Conservation (phyloP, 805 yeast genomes). For the Yarrowia sp. region DNA sequence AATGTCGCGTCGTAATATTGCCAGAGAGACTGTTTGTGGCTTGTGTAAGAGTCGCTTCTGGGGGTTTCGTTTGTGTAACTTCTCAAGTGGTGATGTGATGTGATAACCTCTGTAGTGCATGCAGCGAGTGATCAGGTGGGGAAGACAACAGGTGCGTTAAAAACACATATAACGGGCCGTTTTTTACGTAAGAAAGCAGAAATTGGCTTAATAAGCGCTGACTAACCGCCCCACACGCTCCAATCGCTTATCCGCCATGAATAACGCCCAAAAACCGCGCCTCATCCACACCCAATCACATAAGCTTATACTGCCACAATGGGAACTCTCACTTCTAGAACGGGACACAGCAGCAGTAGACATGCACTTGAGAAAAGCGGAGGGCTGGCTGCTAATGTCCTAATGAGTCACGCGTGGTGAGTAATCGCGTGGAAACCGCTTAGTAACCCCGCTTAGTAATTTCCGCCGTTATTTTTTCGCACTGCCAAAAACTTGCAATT, state of each 20-base stretch:
- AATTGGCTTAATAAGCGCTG: no score
- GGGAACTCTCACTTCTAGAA: slow-evolving; percentile 19
- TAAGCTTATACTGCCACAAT: slow-evolving; percentile 20
- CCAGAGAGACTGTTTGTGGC: no score
- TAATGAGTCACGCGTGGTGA: background rate
- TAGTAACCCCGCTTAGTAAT: no score
- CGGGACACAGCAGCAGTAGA: slow-evolving; percentile 1
- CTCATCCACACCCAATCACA: slow-evolving; percentile 7
- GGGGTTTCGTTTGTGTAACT: background rate
- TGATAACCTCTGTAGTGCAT: background rate
- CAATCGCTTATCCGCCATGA: background rate
- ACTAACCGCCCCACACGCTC: no score
- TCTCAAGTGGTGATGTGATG: background rate
- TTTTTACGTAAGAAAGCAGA: no score
- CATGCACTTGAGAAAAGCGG: background rate
- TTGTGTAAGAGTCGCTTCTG: no score
- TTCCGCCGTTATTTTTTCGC: no score
- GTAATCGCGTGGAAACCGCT: background rate
- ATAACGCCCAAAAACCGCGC: background rate
- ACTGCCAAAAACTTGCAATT: no score
- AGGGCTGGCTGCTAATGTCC: background rate
- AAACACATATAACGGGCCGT: no score
- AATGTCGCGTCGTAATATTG: no score
- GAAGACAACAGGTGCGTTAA: background rate
- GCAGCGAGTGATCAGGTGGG: background rate